phyloP scores from a whole-genome alignment of 306 rosid genomes.

The Fragaria nilgerrensis region DNA sequence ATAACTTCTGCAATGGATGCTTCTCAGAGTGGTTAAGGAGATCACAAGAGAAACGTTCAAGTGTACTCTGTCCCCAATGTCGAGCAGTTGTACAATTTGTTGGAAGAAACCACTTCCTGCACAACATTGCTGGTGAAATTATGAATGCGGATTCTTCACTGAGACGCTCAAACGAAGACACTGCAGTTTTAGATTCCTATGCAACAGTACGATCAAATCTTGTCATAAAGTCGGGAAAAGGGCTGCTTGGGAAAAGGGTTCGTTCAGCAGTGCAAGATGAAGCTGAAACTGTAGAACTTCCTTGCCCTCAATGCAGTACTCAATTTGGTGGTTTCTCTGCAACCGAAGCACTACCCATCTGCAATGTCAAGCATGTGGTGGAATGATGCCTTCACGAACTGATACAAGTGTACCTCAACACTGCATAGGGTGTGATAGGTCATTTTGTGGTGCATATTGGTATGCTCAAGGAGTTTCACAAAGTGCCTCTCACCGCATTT shows the following conservation, averaged over 20 bases:
- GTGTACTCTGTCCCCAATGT: slow-evolving; percentile 91
- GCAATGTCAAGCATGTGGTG: slow-evolving; percentile 92
- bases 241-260: slow-evolving; percentile 48
- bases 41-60: slow-evolving; percentile 61
- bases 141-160: slow-evolving; percentile 69
- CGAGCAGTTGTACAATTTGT: slow-evolving; percentile 82
- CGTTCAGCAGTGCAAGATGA: slow-evolving; percentile 37
- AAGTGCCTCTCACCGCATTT: slow-evolving; percentile 46
- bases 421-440: slow-evolving; percentile 87
- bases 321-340: slow-evolving; percentile 66
- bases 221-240: slow-evolving; percentile 53
- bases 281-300: slow-evolving; percentile 39
- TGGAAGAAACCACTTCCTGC: slow-evolving; percentile 88
- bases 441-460: slow-evolving; percentile 94
- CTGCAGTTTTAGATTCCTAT: slow-evolving; percentile 65
- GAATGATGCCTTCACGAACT: slow-evolving; percentile 90
- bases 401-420: slow-evolving; percentile 56
- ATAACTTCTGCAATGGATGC: slow-evolving; percentile 96
- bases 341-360: slow-evolving; percentile 59
- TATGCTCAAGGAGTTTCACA: slow-evolving; percentile 45
- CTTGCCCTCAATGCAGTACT: slow-evolving; percentile 84
- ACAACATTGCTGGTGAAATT: slow-evolving; percentile 63
- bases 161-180: slow-evolving; percentile 64
- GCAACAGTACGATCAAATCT: slow-evolving; percentile 75
- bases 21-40: slow-evolving; percentile 91